Evolutionary conservation across 148 eudicot species (phyloP).

Genomic region (Diospyros lotus): DNA sequence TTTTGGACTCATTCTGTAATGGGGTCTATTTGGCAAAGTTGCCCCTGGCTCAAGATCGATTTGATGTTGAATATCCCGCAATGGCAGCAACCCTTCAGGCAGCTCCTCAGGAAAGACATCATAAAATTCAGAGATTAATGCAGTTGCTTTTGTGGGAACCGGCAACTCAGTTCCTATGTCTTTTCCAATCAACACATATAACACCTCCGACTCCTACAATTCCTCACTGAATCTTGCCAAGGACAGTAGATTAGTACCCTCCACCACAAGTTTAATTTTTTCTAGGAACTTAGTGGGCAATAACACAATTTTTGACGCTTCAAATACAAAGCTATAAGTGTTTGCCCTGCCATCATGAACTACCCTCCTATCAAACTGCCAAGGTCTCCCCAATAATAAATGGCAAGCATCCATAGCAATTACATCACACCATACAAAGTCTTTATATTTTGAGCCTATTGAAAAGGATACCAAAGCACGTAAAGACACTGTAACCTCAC

Average conservation of each 20-base stretch:
- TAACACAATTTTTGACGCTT: too few species aligned
- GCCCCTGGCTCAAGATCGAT: not conserved
- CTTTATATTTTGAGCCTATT: too few species aligned
- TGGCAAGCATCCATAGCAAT: too few species aligned
- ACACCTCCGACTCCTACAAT: not conserved
- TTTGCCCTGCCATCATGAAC: too few species aligned
- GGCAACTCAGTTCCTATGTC: not conserved
- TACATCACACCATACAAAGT: too few species aligned
- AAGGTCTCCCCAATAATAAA: too few species aligned
- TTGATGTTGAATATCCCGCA: not conserved
- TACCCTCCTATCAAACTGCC: too few species aligned
- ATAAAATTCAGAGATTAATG: not conserved
- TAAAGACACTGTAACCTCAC: too few species aligned
- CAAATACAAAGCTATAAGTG: too few species aligned
- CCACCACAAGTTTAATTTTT: not conserved
- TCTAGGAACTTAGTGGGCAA: too few species aligned
- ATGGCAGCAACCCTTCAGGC: not conserved
- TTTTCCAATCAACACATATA: not conserved
- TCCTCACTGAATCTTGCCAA: not conserved
- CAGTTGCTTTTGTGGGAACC: not conserved
- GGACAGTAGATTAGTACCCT: not conserved
- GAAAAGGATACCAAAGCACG: too few species aligned
- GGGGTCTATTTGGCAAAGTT: not conserved
- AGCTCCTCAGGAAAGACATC: not conserved
- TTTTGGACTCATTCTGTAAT: not conserved